Evolutionary conservation across 2,329 filamentous ascomycete species (phyloP).

Genomic region (Claviceps monticola): DNA sequence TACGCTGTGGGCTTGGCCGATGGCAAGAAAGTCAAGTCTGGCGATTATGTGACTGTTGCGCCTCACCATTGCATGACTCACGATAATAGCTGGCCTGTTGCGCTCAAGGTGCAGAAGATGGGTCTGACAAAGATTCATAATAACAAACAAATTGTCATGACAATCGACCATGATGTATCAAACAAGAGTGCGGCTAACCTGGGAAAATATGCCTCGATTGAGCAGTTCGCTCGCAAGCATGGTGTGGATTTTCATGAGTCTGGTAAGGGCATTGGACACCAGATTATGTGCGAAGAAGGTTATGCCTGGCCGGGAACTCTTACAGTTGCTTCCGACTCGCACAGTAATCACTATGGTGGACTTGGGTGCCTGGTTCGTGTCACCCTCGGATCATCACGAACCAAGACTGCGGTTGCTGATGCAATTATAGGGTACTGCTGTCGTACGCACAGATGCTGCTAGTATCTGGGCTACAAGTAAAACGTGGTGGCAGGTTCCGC

Average conservation of each 20-base stretch:
- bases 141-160: constrained; percentile 63
- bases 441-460: constrained; percentile 80
- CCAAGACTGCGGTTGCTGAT: neutral
- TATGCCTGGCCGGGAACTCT: constrained; percentile 73
- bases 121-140: constrained; percentile 61
- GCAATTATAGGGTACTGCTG: constrained; percentile 35
- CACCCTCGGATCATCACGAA: constrained; percentile 16
- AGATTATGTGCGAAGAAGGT: constrained; percentile 55
- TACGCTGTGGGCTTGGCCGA: constrained; percentile 63
- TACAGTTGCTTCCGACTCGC: constrained; percentile 63
- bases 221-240: constrained; percentile 67
- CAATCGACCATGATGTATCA: constrained; percentile 79
- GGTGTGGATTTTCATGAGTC: constrained; percentile 57
- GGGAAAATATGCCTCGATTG: constrained; percentile 69
- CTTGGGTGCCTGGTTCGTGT: constrained; percentile 49
- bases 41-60: constrained; percentile 69
- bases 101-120: constrained; percentile 63
- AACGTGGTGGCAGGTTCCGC: constrained; percentile 85
- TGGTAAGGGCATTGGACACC: constrained; percentile 74
- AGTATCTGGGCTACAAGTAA: constrained; percentile 70
- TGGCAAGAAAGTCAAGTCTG: constrained; percentile 61
- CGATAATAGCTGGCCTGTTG: constrained; percentile 68
- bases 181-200: constrained; percentile 67
- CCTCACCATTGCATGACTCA: constrained; percentile 74
- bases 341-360: constrained; percentile 75